Percentiles rank a stretch among this genome's conserved stretches.
Evolutionary conservation across 108 stramenopile species (phyloP).

Genomic region (Cyclotella baltica): DNA sequence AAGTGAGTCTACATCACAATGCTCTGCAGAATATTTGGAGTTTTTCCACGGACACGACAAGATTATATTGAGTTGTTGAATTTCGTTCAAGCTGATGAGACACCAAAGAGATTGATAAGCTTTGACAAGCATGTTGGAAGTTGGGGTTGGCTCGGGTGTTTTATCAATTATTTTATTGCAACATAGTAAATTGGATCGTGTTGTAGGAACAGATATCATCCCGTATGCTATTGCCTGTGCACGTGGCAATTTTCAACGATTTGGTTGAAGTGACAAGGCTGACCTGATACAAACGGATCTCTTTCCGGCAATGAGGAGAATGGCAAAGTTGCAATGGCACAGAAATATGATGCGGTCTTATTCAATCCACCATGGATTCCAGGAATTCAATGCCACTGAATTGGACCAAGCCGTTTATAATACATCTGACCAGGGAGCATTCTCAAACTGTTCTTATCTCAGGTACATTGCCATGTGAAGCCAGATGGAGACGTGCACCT

Average conservation of each 20-base stretch:
- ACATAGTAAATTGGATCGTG: background rate
- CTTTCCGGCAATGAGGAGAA: background rate
- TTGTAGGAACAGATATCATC: slow-evolving; percentile 8
- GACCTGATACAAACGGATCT: background rate
- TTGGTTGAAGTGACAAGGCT: background rate
- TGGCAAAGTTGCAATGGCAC: no score
- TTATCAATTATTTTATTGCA: background rate
- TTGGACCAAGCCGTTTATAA: slow-evolving; percentile 11
- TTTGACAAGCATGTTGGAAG: slow-evolving; percentile 2
- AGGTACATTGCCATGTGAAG: background rate
- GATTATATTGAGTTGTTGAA: slow-evolving; percentile 4
- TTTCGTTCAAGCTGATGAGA: background rate
- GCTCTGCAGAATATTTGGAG: slow-evolving; percentile 4
- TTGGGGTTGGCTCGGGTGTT: slow-evolving; percentile 15
- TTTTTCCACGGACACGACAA: slow-evolving; percentile 13
- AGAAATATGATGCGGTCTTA: slow-evolving; percentile 3
- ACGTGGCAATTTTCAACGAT: slow-evolving; percentile 1
- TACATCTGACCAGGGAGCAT: slow-evolving; percentile 4
- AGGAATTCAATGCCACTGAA: slow-evolving; percentile 4
- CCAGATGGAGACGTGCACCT: slow-evolving; percentile 10
- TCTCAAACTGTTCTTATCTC: background rate
- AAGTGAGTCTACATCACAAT: slow-evolving; percentile 12
- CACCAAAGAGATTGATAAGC: background rate
- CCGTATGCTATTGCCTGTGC: slow-evolving; percentile 16
- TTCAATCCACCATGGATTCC: slow-evolving; percentile 18